Evolutionary conservation across 192 early-diverging fungal genomes (phyloP), one percentile per base, ranked within the genome.

Genomic region (Umbelopsis vinacea): DNA sequence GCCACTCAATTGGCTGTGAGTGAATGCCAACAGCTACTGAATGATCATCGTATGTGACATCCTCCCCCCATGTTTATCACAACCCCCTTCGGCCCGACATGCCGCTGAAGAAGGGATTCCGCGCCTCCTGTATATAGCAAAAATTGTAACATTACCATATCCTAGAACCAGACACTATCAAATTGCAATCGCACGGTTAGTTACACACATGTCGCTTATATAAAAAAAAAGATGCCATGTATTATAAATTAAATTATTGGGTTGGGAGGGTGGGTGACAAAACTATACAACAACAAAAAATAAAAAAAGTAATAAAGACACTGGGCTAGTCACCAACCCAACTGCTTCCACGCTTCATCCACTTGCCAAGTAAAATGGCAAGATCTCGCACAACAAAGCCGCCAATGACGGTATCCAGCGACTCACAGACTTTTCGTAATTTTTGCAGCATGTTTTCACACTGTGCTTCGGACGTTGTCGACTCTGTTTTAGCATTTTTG

Each of bases 311-410:
- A n/a, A n/a, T n/a, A 37, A 37, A n/a, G 15, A 37, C 29, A 37
- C 23, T 22, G 8, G 14, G 38, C 75, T 66, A 81, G 23, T 81
- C 79, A 47, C 69, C 76, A 26, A 81, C 79, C 79, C 79, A 81
- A 52, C 45, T 53, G 17, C 75, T 70, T 11, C 79, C 75, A 45
- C 79, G 46, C 45, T 81, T 81, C 26, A 81, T 47, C 79, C 79
- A 81, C 69, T 81, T 81, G 6, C 75, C 73, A 15, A 81, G 66
- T 23, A 81, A 63, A 24, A 81, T 52, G 10, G 79, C 73, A 12
- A 81, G 38, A 48, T 81, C 79, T 6, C 70, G 69, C 12, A 81
- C 45, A 0, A 77, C 73, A 63, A 81, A 77, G 7, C 75, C 79
- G 33, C 79, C 75, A 26, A 81, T 57, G 7, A 77, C 70, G 5